Conservation (phyloP, 2,329 filamentous ascomycete genomes). For the Fusarium lateritium region DNA sequence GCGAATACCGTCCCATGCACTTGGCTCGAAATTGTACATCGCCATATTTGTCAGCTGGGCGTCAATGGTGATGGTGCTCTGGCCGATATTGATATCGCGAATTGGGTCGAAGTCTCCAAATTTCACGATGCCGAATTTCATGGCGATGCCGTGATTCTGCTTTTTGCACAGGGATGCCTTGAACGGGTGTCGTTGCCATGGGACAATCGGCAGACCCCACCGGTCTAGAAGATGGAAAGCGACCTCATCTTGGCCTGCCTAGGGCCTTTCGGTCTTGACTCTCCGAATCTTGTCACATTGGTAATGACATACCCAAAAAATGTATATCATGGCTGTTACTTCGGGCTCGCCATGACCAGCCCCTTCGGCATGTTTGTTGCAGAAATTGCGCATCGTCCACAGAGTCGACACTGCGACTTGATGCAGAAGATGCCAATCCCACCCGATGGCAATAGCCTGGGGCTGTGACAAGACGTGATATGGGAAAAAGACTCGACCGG, state of each 20-base stretch:
- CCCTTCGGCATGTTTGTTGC: no score
- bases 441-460: no score
- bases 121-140: background rate
- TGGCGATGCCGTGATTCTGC: background rate
- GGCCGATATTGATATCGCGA: background rate
- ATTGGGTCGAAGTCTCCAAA: background rate
- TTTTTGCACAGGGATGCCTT: background rate
- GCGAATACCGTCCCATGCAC: background rate
- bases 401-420: no score
- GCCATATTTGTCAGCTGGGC: background rate
- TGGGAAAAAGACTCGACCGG: no score
- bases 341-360: no score
- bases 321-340: no score
- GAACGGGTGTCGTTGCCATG: fast-evolving
- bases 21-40: background rate
- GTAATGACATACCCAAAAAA: no score
- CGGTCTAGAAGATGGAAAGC: background rate
- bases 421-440: no score
- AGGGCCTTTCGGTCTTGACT: no score
- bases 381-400: no score
- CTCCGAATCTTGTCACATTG: background rate
- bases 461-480: no score
- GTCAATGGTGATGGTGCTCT: background rate
- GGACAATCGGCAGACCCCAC: background rate
- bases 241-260: background rate